Base-by-base conservation (phyloP, 345 rosid species). In the Draba incana region DNA sequence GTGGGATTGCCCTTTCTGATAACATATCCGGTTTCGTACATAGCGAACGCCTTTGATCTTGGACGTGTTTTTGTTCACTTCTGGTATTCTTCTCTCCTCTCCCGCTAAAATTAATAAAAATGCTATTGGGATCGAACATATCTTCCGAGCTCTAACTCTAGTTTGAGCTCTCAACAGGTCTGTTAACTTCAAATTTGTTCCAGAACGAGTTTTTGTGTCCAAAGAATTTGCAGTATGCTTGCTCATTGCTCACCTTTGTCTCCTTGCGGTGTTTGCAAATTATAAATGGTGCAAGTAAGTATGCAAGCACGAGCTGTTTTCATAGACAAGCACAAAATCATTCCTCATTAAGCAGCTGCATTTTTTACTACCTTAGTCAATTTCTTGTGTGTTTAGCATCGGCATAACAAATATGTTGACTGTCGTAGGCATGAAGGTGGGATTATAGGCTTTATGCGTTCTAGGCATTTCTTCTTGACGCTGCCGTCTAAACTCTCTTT, bases 251-350 rank as follows among this genome's bases (percentile, higher is more conserved):
- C 96, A 94, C 81, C 91, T 94, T 58, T 79, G 57, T 57, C 69
- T 89, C 54, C 95, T 91, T 47, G 23, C 70, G 23, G 69, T 54
- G 15, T 94, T 94, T 68, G 91, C 96, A 62, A 88, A 91, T 64
- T 85, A 76, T 66, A 87, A 82, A 78, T 91, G 99, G 99, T 94
- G 95, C 99, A 91, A 84, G 99, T 91, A 83, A 83, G 96, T 87
- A 20, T 20, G 16, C 63, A 66, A 50, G 10, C 44, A 44, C 58
- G 2, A 33, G 15, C 9, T 5, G 48, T 6, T 49, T 14, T 39
- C 45, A 9, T 10, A 30, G 20, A 25, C 55, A 57, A 37, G 11
- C 39, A 28, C 46, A 37, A 10, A 39, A 2, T 44, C 44, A 66
- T 48, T 42, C 30, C 27, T 65, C 4, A 45, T 12, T 3, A 5